Base-by-base conservation (phyloP, 768 basidiomycete genomes). In the Tulasnella sp. region DNA sequence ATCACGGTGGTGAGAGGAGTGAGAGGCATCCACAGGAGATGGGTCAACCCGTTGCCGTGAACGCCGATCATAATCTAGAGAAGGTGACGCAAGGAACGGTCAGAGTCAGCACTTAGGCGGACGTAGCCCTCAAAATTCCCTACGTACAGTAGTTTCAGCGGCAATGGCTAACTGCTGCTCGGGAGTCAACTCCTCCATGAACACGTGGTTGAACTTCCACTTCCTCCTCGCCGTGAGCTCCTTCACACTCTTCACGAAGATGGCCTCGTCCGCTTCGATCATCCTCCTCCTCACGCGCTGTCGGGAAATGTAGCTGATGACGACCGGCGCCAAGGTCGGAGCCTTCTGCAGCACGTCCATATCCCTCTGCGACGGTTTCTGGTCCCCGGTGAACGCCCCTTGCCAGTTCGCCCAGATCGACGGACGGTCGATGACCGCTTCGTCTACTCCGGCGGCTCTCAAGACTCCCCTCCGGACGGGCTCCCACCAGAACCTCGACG, bases 21-120 rank as follows among this genome's bases (percentile, higher is more conserved):
- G 14, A 86, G 83, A 2, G 86, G 84, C 87, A 87, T 87, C 86
- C 86, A 87, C 2, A 87, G 80, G 8, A 87, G 83, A 82, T 86
- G 86, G 2, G 85, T 87, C 2, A 87, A 83, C 34, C 87, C 87
- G 78, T 87, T 87, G 8, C 86, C 86, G 78, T 86, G 86, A 5
- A 86, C 86, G 69, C 86, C 86, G 3, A 86, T 81, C 86, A 87
- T 86, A 80, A 87, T 86, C 86, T 87, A 80, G 9, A 44, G n/a
- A 22, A 16, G 5, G 3, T 31, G 16, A n/a, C 31, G 75, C 28
- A 4, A 2, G 20, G 28, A n/a, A 54, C 31, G 75, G 50, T 82
- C 54, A 28, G 12, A 11, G 41, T 28, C 14, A 37, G 40, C 18
- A 28, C 72, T 7, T 22, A 46, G 46, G 31, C 24, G 41, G 24